These are phyloP conservation scores for Aspergillus clavatus DNA, from an alignment of 2,329 filamentous ascomycete genomes.

Conservation along the genomic window DNA sequence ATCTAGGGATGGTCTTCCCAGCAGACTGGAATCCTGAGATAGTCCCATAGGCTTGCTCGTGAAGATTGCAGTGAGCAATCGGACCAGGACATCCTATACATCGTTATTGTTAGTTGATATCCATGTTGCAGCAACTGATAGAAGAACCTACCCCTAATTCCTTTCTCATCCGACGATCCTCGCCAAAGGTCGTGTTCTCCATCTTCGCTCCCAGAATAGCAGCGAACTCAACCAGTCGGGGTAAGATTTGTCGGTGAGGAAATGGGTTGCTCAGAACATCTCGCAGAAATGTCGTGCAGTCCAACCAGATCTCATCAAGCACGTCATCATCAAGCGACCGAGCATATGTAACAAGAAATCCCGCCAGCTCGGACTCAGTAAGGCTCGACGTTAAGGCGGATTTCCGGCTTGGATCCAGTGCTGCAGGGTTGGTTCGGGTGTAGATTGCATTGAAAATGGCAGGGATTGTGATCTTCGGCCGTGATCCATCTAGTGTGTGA, in stretches of 20 bases:
- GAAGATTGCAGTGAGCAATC: constrained; percentile 87
- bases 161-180: constrained; percentile 84
- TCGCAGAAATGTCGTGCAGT: constrained; percentile 84
- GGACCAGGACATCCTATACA: constrained; percentile 74
- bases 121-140: background rate
- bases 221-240: constrained; percentile 80
- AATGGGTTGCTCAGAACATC: constrained; percentile 92
- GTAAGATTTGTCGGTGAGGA: constrained; percentile 85
- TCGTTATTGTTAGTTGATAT: constrained; percentile 16
- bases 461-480: constrained; percentile 86
- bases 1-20: constrained; percentile 38
- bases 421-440: constrained; percentile 80
- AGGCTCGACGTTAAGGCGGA: constrained; percentile 85
- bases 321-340: constrained; percentile 90
- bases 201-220: constrained; percentile 90
- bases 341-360: constrained; percentile 87
- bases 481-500: constrained; percentile 83
- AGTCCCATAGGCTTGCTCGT: constrained; percentile 78
- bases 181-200: constrained; percentile 95
- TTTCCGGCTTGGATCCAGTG: constrained; percentile 71
- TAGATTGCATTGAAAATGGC: constrained; percentile 96
- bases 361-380: constrained; percentile 75
- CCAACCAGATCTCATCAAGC: constrained; percentile 96
- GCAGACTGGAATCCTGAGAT: constrained; percentile 51
- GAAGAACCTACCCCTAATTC: constrained; percentile 69